Base-by-base conservation (phyloP, 768 basidiomycete genomes). In the Mrakia hoshinonis region DNA sequence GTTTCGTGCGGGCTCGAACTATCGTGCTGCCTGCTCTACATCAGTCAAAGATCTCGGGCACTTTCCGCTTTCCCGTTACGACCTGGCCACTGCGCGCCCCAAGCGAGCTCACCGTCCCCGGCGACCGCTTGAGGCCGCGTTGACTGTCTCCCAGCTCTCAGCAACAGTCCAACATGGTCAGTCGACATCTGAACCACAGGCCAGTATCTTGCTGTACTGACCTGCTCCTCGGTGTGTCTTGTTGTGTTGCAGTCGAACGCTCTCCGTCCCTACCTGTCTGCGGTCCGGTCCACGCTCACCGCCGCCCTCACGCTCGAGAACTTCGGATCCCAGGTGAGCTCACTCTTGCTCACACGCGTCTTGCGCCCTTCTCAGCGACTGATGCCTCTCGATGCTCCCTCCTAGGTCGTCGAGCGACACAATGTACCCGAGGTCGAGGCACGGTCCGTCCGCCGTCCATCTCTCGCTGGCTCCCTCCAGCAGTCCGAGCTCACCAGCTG, bases 381-480 rank as follows among this genome's bases (percentile, higher is more conserved):
- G 11, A 49, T 34, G 3, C 26, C 12, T 36, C 18, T 22, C 20
- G n/a, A 0, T 51, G 46, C 29, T 13, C 49, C 39, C 18, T 31
- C 9, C 43, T 78, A 95, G 91, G 88, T 96, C 72, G 94, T 97
- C 65, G 95, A 97, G 80, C 84, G 95, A 61, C 95, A 97, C 82
- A 97, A 98, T 80, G 92, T 93, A 76, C 95, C 95, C 64, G 95
- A 98, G 79, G 87, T 97, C 15, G 95, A 98, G 81, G 87, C 87
- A 39, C 84, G 84, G 94, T 93, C 79, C 74, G 85, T 77, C 18
- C 51, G n/a, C 38, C 24, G 29, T 39, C 54, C 66, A 47, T 64
- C 58, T 62, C 51, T 63, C 68, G 34, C 52, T 54, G 38, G 6
- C 24, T 51, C 43, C 26, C 63, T 70, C 69, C 13, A 15, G 15